Evolutionary conservation across 2,329 filamentous ascomycete genomes (phyloP), one percentile per base, ranked within the genome.

Genomic region (Zasmidium cellare): DNA sequence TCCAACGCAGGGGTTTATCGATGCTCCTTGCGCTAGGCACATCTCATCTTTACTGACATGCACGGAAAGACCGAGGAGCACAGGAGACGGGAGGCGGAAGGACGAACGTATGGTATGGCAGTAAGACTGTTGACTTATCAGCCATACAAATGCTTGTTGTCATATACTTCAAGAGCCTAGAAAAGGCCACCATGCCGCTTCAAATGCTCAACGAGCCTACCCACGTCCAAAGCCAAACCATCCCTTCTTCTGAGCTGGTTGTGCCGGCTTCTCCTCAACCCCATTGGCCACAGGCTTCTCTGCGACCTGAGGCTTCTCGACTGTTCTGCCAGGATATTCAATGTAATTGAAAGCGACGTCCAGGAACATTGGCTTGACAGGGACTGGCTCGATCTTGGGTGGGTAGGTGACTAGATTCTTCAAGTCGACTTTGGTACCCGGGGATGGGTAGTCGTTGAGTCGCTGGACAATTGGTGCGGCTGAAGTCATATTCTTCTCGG

Each of bases 311-410:
- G 62, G 53, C 46, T 53, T 60, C 49, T 62, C 63, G 5, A 60
- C 64, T 55, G 65, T 68, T 66, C 85, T 85, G 31, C 86, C 87
- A 0, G 92, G 92, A 71, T 99, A 99, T 50, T 91, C 86, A 61
- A 99, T 92, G 72, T 97, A 97, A 73, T 97, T 97, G 90, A 91
- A 99, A 9, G 94, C 94, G 7, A 96, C 88, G 71, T 99, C 94
- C 58, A 97, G 85, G 80, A 97, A 97, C 31, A 97, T 82, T 24
- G 94, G 94, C 79, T 99, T 99, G 53, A 96, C 88, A 0, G 94
- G 92, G 41, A 97, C 86, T 1, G 89, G 83, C 61, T 90, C 86
- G 65, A 97, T 78, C 71, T 87, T 89, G 1, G 93, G 92, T 12
- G 94, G 94, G 74, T 92, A 97, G 3, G 87, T 84, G 48, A 97